Conservation (phyloP, 1,139 yeast species). For the Diutina rugosa region DNA sequence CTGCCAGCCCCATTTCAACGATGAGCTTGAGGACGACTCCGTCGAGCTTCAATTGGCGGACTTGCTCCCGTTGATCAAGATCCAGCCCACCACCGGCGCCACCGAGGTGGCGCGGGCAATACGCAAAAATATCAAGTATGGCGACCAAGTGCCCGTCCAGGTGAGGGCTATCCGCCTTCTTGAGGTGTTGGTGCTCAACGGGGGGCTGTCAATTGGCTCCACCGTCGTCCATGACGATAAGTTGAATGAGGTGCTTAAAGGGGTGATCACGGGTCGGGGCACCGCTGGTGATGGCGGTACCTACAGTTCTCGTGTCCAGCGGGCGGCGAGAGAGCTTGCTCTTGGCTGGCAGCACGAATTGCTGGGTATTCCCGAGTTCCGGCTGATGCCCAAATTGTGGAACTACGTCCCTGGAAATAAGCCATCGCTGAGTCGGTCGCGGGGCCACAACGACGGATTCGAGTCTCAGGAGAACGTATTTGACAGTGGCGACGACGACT, state of each 20-base stretch:
- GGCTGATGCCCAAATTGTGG: conserved; percentile 36
- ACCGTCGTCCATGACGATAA: conserved; percentile 58
- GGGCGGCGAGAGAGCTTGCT: conserved; percentile 36
- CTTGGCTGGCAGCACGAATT: conserved; percentile 53
- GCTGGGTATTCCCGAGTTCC: conserved; percentile 35
- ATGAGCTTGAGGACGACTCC: conserved; percentile 18
- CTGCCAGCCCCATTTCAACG: conserved; percentile 22
- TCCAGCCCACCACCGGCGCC: conserved; percentile 13
- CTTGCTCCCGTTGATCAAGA: conserved; percentile 23
- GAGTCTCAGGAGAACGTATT: neutral
- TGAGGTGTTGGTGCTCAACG: conserved; percentile 68
- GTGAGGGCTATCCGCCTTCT: conserved; percentile 54
- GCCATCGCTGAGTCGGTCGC: neutral
- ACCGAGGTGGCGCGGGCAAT: conserved; percentile 40
- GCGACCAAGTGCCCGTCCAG: conserved; percentile 44
- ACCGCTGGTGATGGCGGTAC: conserved; percentile 24
- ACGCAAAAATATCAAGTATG: conserved; percentile 80
- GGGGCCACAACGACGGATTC: neutral
- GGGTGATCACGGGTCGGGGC: conserved; percentile 26
- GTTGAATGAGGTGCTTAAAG: conserved; percentile 52
- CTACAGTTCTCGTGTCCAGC: conserved; percentile 33
- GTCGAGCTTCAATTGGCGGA: conserved; percentile 23
- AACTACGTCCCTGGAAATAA: conserved; percentile 15
- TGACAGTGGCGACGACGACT: neutral
- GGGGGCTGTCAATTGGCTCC: conserved; percentile 37